Conservation (phyloP, 164 flowering plant genomes). For the Tetracentron sinense region DNA sequence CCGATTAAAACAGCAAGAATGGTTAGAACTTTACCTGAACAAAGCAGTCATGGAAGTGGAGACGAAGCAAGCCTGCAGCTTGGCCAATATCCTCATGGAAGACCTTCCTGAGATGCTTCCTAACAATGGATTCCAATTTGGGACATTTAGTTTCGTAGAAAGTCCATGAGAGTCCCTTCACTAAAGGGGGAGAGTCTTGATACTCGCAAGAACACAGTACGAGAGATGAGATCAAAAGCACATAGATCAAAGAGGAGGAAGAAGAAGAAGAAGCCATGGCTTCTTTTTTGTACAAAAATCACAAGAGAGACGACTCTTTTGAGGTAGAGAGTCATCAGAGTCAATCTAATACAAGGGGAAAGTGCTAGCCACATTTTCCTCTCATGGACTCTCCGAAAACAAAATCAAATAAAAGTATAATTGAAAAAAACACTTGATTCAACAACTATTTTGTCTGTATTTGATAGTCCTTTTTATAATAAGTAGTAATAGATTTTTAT, state of each 20-base stretch:
- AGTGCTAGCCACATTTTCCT: too few relatives aligned
- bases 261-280: neutral
- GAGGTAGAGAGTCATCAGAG: too few relatives aligned
- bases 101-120: conserved; percentile 36
- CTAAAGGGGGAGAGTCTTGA: conserved; percentile 26
- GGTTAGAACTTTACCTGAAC: conserved; percentile 61
- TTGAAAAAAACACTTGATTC: too few relatives aligned
- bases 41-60: conserved; percentile 77
- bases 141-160: conserved; percentile 50
- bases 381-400: too few relatives aligned
- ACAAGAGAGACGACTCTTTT: too few relatives aligned
- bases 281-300: too few relatives aligned
- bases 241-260: neutral
- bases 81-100: conserved; percentile 48
- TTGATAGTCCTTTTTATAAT: too few relatives aligned
- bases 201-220: conserved; percentile 8
- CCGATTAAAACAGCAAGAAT: too few relatives aligned
- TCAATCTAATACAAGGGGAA: too few relatives aligned
- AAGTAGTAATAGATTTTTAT: too few relatives aligned
- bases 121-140: conserved; percentile 42
- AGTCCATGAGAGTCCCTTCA: conserved; percentile 49
- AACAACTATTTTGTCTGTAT: too few relatives aligned
- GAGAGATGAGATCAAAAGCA: conserved; percentile 9
- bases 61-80: conserved; percentile 70
- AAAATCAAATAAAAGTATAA: too few relatives aligned